Conservation (phyloP, 805 yeast species). For the Candida tammaniensis region DNA sequence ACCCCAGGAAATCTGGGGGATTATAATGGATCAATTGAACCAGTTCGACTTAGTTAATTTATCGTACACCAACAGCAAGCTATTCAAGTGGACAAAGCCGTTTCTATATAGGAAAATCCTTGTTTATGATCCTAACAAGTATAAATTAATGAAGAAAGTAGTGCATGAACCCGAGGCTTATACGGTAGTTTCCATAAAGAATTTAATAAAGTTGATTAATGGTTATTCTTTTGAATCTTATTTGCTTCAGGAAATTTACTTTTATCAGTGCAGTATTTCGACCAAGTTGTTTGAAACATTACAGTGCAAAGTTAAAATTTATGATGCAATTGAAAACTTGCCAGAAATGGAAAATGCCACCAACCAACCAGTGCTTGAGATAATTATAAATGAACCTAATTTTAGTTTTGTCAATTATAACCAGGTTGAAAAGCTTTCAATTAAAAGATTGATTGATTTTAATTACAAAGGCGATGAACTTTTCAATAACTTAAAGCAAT, state of each 20-base stretch:
- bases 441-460: slow-evolving; percentile 1
- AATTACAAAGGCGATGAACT: background rate
- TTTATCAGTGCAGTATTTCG: background rate
- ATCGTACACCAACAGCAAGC: background rate
- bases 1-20: background rate
- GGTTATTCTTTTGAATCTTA: background rate
- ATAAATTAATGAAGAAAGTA: background rate
- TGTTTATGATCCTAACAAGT: background rate
- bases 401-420: background rate
- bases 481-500: background rate
- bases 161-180: background rate
- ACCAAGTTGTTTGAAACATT: background rate
- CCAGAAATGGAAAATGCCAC: background rate
- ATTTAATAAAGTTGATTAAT: slow-evolving; percentile 1
- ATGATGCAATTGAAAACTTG: background rate
- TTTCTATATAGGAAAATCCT: background rate
- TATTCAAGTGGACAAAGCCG: background rate
- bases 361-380: background rate
- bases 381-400: background rate
- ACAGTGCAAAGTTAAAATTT: background rate
- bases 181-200: background rate
- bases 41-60: background rate
- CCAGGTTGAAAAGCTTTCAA: background rate
- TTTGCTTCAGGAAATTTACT: background rate
- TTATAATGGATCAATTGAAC: background rate